Evolutionary conservation across 164 flowering plant genomes (phyloP).

Genomic region (Vitis rupestris): DNA sequence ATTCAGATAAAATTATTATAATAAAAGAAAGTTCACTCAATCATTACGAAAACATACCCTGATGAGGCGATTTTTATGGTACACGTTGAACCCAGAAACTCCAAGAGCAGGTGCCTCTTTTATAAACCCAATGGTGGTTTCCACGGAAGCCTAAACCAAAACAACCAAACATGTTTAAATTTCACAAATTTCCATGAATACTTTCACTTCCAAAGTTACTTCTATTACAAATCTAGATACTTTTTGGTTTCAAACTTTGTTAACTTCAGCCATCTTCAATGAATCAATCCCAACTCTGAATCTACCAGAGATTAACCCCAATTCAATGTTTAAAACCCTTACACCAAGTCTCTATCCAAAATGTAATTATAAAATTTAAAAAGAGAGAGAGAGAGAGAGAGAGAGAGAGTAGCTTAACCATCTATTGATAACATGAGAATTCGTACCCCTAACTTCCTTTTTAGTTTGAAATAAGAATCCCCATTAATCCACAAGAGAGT

Average conservation of each 20-base stretch:
- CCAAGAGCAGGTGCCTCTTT: constrained; percentile 71
- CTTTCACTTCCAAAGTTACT: too few relatives aligned
- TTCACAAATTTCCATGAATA: neutral
- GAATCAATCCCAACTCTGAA: neutral
- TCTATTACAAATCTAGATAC: neutral
- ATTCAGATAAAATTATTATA: neutral
- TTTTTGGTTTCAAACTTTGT: neutral
- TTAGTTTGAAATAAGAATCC: neutral
- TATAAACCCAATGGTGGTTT: constrained; percentile 72
- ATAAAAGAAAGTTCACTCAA: neutral
- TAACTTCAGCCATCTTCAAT: neutral
- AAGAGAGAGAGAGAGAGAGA: too few relatives aligned
- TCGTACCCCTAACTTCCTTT: neutral
- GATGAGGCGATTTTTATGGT: constrained; percentile 93
- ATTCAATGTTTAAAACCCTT: neutral
- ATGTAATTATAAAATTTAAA: too few relatives aligned
- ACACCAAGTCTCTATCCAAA: neutral
- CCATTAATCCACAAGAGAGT: neutral
- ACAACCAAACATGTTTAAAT: neutral
- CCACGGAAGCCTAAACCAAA: constrained; percentile 49
- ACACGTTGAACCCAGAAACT: constrained; percentile 75
- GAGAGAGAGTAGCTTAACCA: neutral
- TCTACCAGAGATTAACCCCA: neutral
- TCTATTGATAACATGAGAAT: neutral
- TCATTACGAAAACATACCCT: constrained; percentile 46